Percentiles rank a stretch among this genome's conserved stretches.
Conservation (phyloP, 192 early-diverging fungal genomes). For the Backusella morwellensis region DNA sequence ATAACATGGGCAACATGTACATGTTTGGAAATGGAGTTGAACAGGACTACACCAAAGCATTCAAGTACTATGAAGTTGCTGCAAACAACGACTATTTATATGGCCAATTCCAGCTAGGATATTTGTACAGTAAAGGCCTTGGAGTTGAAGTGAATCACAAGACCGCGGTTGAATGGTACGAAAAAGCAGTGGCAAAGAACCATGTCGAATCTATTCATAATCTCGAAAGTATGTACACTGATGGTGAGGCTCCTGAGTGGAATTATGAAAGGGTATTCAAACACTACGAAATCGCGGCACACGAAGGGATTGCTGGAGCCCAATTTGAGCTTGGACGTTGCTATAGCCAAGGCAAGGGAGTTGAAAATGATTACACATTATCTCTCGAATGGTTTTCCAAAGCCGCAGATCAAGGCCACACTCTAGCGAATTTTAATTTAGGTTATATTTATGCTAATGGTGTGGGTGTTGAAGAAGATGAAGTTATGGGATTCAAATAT, state of each 20-base stretch:
- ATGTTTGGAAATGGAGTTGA: neutral
- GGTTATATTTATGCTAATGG: neutral
- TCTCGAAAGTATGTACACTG: constrained; percentile 21
- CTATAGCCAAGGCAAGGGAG: neutral
- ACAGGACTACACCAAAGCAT: constrained; percentile 25
- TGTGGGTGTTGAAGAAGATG: neutral
- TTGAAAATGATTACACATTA: neutral
- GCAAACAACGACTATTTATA: neutral
- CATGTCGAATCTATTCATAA: constrained; percentile 23
- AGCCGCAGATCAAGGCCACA: neutral
- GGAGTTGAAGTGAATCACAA: constrained; percentile 22
- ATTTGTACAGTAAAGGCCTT: neutral
- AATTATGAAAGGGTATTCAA: constrained; percentile 25
- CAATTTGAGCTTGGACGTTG: neutral
- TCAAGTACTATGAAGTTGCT: constrained; percentile 19
- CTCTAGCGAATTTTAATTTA: neutral
- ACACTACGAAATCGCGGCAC: constrained; percentile 16
- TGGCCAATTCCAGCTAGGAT: neutral
- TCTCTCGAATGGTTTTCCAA: neutral
- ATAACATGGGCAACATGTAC: neutral
- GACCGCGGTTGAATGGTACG: constrained; percentile 29
- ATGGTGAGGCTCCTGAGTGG: constrained; percentile 21
- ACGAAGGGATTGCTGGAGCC: constrained; percentile 14
- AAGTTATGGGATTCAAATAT: neutral
- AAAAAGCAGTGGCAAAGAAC: constrained; percentile 20